Evolutionary conservation across 768 basidiomycete species (phyloP).

Genomic region (Heimioporus sp.): DNA sequence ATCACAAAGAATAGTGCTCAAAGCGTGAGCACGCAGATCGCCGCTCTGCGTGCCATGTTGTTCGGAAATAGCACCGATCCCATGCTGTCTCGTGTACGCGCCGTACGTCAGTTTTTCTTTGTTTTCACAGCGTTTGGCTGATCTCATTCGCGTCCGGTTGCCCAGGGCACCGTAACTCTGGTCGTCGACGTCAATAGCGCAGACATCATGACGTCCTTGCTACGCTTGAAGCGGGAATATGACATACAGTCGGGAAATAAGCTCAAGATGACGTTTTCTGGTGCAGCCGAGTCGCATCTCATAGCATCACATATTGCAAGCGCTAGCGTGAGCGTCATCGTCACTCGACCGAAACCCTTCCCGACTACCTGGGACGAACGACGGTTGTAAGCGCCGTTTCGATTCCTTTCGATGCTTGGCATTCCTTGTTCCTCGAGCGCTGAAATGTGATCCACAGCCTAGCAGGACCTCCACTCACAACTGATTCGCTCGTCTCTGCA

Average conservation of each 20-base stretch:
- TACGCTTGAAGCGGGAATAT: slow-evolving; percentile 67
- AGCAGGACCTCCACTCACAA: slow-evolving; percentile 68
- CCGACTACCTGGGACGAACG: slow-evolving; percentile 64
- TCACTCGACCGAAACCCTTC: slow-evolving; percentile 60
- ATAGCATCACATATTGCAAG: slow-evolving; percentile 66
- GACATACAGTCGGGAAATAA: slow-evolving; percentile 54
- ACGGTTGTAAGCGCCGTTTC: slow-evolving; percentile 47
- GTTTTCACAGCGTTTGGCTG: not conserved
- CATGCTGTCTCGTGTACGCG: slow-evolving; percentile 14
- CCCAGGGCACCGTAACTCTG: slow-evolving; percentile 59
- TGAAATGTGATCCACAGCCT: slow-evolving; percentile 36
- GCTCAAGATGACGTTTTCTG: slow-evolving; percentile 61
- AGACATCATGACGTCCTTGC: slow-evolving; percentile 69
- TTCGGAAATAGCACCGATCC: slow-evolving; percentile 48
- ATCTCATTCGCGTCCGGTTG: not conserved
- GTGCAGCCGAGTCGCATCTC: slow-evolving; percentile 62
- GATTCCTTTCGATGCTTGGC: not conserved
- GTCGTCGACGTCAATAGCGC: slow-evolving; percentile 67
- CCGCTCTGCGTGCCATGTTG: slow-evolving; percentile 59
- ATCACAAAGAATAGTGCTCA: slow-evolving; percentile 40
- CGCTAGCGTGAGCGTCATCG: slow-evolving; percentile 69
- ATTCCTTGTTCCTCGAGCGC: not conserved
- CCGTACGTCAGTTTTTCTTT: slow-evolving; percentile 3
- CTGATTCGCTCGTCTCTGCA: slow-evolving; percentile 50
- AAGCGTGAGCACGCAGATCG: slow-evolving; percentile 68